Base-by-base conservation (phyloP, 2,329 filamentous ascomycete species). In the Fusarium phyllophilum region DNA sequence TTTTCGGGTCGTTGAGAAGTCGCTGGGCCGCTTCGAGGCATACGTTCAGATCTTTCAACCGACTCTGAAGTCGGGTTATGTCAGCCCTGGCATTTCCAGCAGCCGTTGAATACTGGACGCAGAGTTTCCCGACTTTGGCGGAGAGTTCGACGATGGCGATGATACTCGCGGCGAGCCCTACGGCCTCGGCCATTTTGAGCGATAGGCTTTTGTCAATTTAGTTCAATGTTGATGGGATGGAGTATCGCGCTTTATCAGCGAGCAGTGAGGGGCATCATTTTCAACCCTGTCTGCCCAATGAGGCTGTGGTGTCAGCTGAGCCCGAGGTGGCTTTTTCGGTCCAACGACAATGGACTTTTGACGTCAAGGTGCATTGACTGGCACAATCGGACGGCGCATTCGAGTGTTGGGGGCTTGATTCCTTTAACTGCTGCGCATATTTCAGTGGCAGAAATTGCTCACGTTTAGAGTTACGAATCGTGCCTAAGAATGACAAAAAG, bases 101-200 rank as follows among this genome's bases (percentile, higher is more conserved):
- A 2, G 39, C 51, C 5, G 26, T 22, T 0, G 60, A 62, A 4
- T 58, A 62, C 2, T 57, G n/a, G 8, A 48, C 8, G 11, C 55
- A 58, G 14, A 36, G 41, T 12, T 18, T 34, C 1, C 34, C 14
- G 29, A 59, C 18, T 41, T 63, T 48, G 10, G n/a, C 52, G 8
- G 52, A 63, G 9, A 59, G n/a, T 11, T 59, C 42, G 5, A 41
- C 15, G 17, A 63, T 59, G 3, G 60, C 60, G n/a, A 62, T 58
- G 8, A 59, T 39, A 3, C 52, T 62, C 8, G 41, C 26, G 11
- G 18, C 15, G 1, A 62, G 41, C 22, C 60, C 52, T 3, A 59
- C 33, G 18, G 26, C 42, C 26, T 62, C 60, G 1, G 60, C 60
- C 52, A 62, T 59, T 1, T 10, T 29, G 22, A 22, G 22, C 11